These are phyloP conservation scores for Cyberlindnera meyerae DNA, from an alignment of 805 yeast species.

Conservation along the genomic window DNA sequence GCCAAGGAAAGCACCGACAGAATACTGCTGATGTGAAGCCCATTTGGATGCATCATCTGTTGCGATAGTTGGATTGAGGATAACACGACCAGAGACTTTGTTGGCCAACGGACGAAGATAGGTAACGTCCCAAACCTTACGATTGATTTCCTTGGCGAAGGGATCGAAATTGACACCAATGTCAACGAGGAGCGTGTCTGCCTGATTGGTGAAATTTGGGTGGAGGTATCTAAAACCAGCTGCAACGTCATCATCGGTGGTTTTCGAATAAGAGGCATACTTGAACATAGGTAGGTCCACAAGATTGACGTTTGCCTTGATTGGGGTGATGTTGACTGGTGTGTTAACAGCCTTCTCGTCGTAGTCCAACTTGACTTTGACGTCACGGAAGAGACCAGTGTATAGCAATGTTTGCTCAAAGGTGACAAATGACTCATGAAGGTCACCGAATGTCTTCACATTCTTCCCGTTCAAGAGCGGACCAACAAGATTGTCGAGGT, in stretches of 20 bases:
- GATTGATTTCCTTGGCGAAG: constrained; percentile 39
- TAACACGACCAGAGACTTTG: constrained; percentile 40
- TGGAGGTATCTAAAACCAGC: constrained; percentile 32
- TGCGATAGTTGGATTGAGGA: constrained; percentile 44
- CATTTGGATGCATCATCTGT: constrained; percentile 42
- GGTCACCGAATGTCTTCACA: constrained; percentile 34
- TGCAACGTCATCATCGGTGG: constrained; percentile 32
- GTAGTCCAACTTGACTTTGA: constrained; percentile 38
- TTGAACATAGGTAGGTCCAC: constrained; percentile 30
- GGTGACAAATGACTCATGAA: constrained; percentile 31
- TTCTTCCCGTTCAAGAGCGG: constrained; percentile 34
- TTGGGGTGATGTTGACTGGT: constrained; percentile 24
- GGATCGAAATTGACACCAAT: constrained; percentile 44
- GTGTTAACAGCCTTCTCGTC: constrained; percentile 23
- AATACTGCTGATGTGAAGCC: constrained; percentile 48
- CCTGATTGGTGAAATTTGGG: constrained; percentile 53
- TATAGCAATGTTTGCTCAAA: constrained; percentile 34
- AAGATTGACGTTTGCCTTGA: constrained; percentile 40
- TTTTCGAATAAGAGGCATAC: constrained; percentile 31
- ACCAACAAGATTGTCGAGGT: constrained; percentile 41
- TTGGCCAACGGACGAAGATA: constrained; percentile 41
- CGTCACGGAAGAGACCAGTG: constrained; percentile 42
- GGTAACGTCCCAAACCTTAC: constrained; percentile 45
- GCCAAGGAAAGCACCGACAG: constrained; percentile 46
- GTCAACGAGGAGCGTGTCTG: constrained; percentile 45